Evolutionary conservation across 2,329 filamentous ascomycete genomes (phyloP).

Genomic region (Arthrobotrys iridis): DNA sequence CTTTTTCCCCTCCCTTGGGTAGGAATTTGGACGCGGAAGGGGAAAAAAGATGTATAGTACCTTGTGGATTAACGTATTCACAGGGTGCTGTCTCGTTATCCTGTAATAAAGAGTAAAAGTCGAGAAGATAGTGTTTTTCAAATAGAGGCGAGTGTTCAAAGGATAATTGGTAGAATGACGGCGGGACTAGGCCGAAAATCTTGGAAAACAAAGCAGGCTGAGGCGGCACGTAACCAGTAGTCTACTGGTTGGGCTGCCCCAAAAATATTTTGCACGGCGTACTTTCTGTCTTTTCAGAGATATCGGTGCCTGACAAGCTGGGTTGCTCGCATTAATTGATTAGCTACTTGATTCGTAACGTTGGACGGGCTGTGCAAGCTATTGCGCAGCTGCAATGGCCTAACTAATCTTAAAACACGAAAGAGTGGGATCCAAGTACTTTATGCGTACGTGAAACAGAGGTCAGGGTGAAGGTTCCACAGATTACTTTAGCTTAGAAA

Average conservation of each 20-base stretch:
- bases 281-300: not conserved
- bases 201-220: conserved; percentile 7
- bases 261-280: not conserved
- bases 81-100: conserved; percentile 13
- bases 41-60: conserved; percentile 1
- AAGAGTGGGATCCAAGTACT: not conserved
- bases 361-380: conserved; percentile 20
- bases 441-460: not conserved
- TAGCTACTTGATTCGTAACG: conserved; percentile 5
- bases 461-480: not conserved
- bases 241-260: conserved; percentile 13
- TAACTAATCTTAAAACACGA: conserved; percentile 1
- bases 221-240: conserved; percentile 19
- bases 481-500: not conserved
- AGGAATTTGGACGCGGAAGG: not conserved
- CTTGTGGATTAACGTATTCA: conserved; percentile 24
- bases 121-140: not conserved
- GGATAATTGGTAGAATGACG: conserved; percentile 18
- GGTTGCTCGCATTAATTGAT: not conserved
- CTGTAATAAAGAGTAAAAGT: not conserved
- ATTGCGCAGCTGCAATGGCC: conserved; percentile 1
- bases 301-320: not conserved
- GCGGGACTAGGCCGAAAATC: conserved; percentile 6
- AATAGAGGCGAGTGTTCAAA: not conserved
- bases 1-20: not conserved